A percentile compares a stretch with the other conserved stretches of the same genome.
phyloP scores from a whole-genome alignment of 2,329 filamentous ascomycete genomes.

The Pyricularia grisea region DNA sequence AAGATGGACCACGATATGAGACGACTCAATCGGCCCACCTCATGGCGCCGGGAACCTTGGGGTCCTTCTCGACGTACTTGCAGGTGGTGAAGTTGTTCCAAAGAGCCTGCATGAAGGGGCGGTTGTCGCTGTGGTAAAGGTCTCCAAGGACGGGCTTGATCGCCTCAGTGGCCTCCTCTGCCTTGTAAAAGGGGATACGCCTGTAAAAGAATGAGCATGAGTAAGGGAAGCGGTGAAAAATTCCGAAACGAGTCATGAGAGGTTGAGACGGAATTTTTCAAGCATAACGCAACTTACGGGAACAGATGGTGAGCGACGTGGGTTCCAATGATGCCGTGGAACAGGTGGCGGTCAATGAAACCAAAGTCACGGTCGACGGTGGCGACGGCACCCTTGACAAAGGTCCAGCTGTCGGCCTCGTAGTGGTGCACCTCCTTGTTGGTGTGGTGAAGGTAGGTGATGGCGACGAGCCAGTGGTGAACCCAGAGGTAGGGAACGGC shows the following conservation, averaged over 20 bases:
- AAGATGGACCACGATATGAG: neutral
- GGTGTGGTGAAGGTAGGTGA: constrained; percentile 68
- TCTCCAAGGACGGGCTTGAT: constrained; percentile 47
- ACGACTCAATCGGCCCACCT: constrained; percentile 20
- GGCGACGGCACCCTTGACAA: constrained; percentile 49
- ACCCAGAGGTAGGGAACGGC: constrained; percentile 74
- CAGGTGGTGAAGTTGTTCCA: constrained; percentile 35
- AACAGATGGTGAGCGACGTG: constrained; percentile 57
- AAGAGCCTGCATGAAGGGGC: constrained; percentile 33
- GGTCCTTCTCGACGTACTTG: constrained; percentile 35
- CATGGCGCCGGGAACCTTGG: constrained; percentile 23
- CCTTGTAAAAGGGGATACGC: constrained; percentile 51
- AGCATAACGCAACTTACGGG: constrained; percentile 27
- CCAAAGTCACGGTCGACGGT: constrained; percentile 58
- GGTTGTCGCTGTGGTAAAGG: constrained; percentile 37
- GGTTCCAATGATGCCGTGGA: constrained; percentile 57
- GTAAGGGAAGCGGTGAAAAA: neutral
- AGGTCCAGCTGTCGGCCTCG: constrained; percentile 49
- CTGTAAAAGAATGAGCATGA: constrained; percentile 12
- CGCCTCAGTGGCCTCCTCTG: constrained; percentile 46
- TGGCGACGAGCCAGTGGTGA: constrained; percentile 90
- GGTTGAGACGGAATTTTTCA: neutral
- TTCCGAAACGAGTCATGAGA: neutral
- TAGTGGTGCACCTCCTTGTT: constrained; percentile 51
- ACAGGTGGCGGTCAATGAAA: constrained; percentile 54